Conservation (phyloP, 1,139 yeast genomes). For the Blastobotrys proliferans region DNA sequence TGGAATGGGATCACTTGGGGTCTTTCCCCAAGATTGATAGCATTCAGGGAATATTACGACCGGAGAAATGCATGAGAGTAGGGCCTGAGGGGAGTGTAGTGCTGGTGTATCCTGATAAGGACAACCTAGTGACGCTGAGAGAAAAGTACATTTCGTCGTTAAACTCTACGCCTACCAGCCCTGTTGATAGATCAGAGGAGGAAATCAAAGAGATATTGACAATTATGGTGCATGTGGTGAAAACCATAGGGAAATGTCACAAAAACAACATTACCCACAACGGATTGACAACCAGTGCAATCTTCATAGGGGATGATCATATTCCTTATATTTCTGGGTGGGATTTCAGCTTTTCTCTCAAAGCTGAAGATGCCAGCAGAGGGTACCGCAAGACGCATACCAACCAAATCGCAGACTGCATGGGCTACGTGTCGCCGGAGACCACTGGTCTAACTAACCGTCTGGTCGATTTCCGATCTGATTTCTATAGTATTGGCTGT, state of each 20-base stretch:
- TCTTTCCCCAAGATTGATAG: conserved; percentile 16
- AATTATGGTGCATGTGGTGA: conserved; percentile 38
- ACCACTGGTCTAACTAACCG: conserved; percentile 42
- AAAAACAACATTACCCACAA: conserved; percentile 47
- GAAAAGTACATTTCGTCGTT: conserved; percentile 22
- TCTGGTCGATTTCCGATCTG: conserved; percentile 48
- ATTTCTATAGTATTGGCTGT: conserved; percentile 50
- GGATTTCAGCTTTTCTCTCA: conserved; percentile 48
- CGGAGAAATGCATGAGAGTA: conserved; percentile 23
- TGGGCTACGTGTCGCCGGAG: conserved; percentile 54
- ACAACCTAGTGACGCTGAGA: conserved; percentile 23
- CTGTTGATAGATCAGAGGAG: conserved; percentile 14
- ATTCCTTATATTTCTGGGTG: conserved; percentile 46
- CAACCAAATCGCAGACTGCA: conserved; percentile 37
- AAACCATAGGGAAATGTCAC: conserved; percentile 42
- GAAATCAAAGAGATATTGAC: conserved; percentile 37
- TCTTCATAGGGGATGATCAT: conserved; percentile 35
- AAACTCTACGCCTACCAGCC: conserved; percentile 8
- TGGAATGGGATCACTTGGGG: conserved; percentile 5
- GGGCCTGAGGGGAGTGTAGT: conserved; percentile 22
- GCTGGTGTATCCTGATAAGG: conserved; percentile 24
- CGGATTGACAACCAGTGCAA: conserved; percentile 43
- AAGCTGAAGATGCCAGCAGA: conserved; percentile 42
- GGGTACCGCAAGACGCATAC: conserved; percentile 30
- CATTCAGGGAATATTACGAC: conserved; percentile 26